Evolutionary conservation across 306 rosid species (phyloP), one percentile per base, ranked within the genome.

Genomic region (Dryas octopetala): DNA sequence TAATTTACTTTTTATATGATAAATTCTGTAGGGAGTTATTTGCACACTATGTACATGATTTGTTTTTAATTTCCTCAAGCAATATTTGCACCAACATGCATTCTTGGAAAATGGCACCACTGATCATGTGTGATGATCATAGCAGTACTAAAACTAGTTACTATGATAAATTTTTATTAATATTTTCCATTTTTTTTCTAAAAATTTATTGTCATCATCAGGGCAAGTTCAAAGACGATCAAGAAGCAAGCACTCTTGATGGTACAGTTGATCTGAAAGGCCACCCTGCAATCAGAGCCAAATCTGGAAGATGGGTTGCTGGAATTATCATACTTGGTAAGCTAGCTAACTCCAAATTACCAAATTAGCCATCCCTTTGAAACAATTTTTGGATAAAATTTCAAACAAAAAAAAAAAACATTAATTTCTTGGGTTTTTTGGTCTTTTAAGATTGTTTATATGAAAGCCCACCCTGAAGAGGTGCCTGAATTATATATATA

Each of bases 261-360:
- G 98, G 99, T 5, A 89, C 85, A 46, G 89, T 96, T 65, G 97
- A 89, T 77, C 82, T 85, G 89, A 90, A 90, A 65, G 93, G 92
- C 67, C 86, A 79, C 32, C 96, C 97, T 16, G 99, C 99, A 61
- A 90, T 92, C 74, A 84, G 90, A 81, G 70, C 78, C 64, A 89
- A 90, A 86, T 88, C 99, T 41, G 99, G 99, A 65, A 75, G 88
- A 83, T 92, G 99, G 99, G 74, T 81, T 76, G 99, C 98, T 68
- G 99, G 89, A 83, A 90, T 62, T 58, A 90, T 92, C 87, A 81
- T 96, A 63, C 98, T 96, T 63, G 78, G 99, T 96, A 92, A 89
- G 93, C 81, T 32, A 32, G 38, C 38, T 32, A 32, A 32, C 38
- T 62, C 54, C 74, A 49, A 40, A 50, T 70, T 62, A 51, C 45